Evolutionary conservation across 177 flowering plant species (phyloP).

Genomic region (Telopea speciosissima): DNA sequence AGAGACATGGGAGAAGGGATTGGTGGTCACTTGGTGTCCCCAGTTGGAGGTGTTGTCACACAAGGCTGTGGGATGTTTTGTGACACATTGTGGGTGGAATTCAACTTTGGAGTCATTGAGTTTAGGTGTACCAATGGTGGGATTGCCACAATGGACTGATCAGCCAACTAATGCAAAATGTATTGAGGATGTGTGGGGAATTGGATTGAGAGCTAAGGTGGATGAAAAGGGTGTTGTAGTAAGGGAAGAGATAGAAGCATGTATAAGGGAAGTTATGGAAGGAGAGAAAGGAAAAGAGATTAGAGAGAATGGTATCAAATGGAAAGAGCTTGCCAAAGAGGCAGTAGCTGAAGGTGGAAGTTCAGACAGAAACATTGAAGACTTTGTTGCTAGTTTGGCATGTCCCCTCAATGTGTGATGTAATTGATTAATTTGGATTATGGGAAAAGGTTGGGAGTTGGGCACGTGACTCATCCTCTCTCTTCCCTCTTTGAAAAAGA

Average conservation of each 20-base stretch:
- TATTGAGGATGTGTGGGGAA: constrained; percentile 19
- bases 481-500: no score
- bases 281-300: constrained; percentile 13
- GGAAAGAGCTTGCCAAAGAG: constrained; percentile 21
- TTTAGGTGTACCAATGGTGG: constrained; percentile 21
- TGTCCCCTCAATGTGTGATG: no score
- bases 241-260: constrained; percentile 5
- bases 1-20: constrained; percentile 4
- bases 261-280: constrained; percentile 18
- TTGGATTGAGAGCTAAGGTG: constrained; percentile 11
- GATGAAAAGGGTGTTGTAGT: constrained; percentile 12
- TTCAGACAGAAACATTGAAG: constrained; percentile 17
- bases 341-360: constrained; percentile 18
- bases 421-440: no score
- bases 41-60: constrained; percentile 13
- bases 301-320: constrained; percentile 7
- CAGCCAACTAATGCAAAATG: constrained; percentile 22
- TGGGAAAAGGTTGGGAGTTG: no score
- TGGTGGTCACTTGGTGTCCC: constrained; percentile 5
- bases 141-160: constrained; percentile 12
- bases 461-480: no score
- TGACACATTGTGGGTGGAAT: constrained; percentile 23
- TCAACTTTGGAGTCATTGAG: constrained; percentile 17
- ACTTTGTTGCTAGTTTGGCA: background rate
- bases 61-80: constrained; percentile 19